Conservation (phyloP, 1,284 basidiomycete species). For the Microbotryum silenes-acaulis region DNA sequence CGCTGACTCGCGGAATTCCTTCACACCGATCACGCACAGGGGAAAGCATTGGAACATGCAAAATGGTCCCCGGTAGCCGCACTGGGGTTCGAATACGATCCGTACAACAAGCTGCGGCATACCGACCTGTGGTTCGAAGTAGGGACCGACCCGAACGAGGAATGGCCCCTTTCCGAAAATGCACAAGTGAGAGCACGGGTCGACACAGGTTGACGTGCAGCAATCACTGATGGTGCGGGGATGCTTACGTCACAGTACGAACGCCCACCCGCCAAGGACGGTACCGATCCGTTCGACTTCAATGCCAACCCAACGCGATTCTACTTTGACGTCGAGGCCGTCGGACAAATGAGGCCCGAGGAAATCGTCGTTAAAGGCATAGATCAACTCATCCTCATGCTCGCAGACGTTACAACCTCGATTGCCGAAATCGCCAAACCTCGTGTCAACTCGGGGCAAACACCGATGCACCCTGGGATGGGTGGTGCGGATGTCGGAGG, state of each 20-base stretch:
- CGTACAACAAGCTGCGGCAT: conserved; percentile 92
- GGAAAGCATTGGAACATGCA: conserved; percentile 95
- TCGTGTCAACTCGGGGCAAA: too few species aligned
- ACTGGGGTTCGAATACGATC: conserved; percentile 95
- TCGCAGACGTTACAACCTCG: conserved; percentile 14
- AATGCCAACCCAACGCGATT: conserved; percentile 77
- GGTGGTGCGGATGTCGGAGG: too few species aligned
- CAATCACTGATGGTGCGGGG: conserved; percentile 67
- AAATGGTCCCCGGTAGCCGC: conserved; percentile 98
- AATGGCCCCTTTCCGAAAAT: conserved; percentile 32
- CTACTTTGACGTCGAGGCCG: conserved; percentile 85
- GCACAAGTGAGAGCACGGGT: conserved; percentile 29
- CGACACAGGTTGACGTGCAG: conserved; percentile 42
- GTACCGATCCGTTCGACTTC: conserved; percentile 71
- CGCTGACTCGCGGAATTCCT: neutral
- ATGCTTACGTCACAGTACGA: conserved; percentile 53
- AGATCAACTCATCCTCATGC: conserved; percentile 23
- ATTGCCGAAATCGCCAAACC: conserved; percentile 8
- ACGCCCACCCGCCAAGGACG: conserved; percentile 60
- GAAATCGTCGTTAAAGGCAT: conserved; percentile 67
- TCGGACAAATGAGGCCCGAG: conserved; percentile 76
- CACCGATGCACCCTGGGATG: too few species aligned
- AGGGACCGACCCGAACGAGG: conserved; percentile 40
- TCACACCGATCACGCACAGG: conserved; percentile 48
- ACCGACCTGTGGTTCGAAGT: conserved; percentile 93